Evolutionary conservation across 1,139 yeast genomes (phyloP).

Genomic region (Yamadazyma conglobata): DNA sequence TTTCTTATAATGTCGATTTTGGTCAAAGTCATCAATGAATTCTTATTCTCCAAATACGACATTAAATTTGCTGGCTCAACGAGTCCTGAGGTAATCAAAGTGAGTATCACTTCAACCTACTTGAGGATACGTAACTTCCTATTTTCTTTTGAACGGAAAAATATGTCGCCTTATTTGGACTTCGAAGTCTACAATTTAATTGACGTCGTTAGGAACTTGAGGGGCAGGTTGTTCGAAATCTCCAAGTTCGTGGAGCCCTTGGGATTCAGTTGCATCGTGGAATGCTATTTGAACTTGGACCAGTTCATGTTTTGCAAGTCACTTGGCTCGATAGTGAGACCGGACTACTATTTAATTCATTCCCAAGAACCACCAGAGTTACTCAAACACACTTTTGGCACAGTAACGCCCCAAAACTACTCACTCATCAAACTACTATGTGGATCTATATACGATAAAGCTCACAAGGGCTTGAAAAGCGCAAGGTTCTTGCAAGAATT

Average conservation of each 20-base stretch:
- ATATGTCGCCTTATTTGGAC: slow-evolving; percentile 2
- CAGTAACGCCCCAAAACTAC: slow-evolving; percentile 9
- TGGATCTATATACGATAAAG: slow-evolving; percentile 10
- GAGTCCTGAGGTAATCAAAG: not conserved
- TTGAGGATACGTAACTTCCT: slow-evolving; percentile 9
- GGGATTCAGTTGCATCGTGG: slow-evolving; percentile 12
- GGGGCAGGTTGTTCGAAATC: slow-evolving; percentile 12
- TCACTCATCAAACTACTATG: slow-evolving; percentile 13
- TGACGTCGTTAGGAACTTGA: slow-evolving; percentile 13
- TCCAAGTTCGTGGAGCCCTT: slow-evolving; percentile 12
- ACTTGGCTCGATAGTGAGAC: slow-evolving; percentile 11
- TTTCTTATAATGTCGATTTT: slow-evolving; percentile 21
- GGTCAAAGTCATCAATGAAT: slow-evolving; percentile 19
- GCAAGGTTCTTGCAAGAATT: slow-evolving; percentile 11
- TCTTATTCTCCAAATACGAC: slow-evolving; percentile 13
- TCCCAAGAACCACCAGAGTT: slow-evolving; percentile 3
- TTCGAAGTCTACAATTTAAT: slow-evolving; percentile 10
- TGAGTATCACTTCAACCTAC: slow-evolving; percentile 8
- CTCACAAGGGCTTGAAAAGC: slow-evolving; percentile 8
- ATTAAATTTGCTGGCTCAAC: slow-evolving; percentile 8
- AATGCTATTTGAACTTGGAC: slow-evolving; percentile 12
- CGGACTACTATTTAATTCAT: slow-evolving; percentile 8
- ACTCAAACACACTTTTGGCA: slow-evolving; percentile 2
- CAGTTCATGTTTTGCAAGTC: slow-evolving; percentile 11
- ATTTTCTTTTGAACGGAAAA: slow-evolving; percentile 10